These are phyloP conservation scores for Syzygium oleosum DNA, from an alignment of 345 rosid species.

Conservation along the genomic window DNA sequence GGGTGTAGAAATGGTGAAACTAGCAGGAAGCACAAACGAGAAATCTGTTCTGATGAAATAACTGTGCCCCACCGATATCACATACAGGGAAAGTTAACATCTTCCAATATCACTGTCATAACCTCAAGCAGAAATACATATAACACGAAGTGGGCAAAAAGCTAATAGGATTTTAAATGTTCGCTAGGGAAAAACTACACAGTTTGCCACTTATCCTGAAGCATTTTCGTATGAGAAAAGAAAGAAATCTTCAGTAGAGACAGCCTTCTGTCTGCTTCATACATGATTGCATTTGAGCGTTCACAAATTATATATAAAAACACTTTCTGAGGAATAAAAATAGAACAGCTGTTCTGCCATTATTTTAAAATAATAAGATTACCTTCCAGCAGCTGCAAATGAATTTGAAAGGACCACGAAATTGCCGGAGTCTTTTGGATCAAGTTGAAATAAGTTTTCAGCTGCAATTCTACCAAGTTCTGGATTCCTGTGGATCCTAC, in stretches of 20 bases:
- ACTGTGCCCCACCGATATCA: neutral
- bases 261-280: neutral
- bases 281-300: neutral
- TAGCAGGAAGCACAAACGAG: neutral
- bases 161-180: neutral
- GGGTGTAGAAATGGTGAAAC: neutral
- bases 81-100: neutral
- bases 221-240: neutral
- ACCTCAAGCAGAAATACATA: neutral
- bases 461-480: constrained; percentile 66
- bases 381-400: constrained; percentile 75
- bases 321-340: neutral
- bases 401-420: constrained; percentile 79
- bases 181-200: neutral
- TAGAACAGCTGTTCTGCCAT: neutral
- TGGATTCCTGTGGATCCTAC: constrained; percentile 56
- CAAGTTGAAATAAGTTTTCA: constrained; percentile 57
- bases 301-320: neutral
- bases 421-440: constrained; percentile 75
- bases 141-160: neutral
- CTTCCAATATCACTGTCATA: neutral
- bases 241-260: neutral
- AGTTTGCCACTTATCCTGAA: neutral
- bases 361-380: neutral
- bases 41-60: neutral